These are phyloP conservation scores for Colletotrichum coccodes DNA, from an alignment of 2,329 filamentous ascomycete genomes.

Conservation along the genomic window DNA sequence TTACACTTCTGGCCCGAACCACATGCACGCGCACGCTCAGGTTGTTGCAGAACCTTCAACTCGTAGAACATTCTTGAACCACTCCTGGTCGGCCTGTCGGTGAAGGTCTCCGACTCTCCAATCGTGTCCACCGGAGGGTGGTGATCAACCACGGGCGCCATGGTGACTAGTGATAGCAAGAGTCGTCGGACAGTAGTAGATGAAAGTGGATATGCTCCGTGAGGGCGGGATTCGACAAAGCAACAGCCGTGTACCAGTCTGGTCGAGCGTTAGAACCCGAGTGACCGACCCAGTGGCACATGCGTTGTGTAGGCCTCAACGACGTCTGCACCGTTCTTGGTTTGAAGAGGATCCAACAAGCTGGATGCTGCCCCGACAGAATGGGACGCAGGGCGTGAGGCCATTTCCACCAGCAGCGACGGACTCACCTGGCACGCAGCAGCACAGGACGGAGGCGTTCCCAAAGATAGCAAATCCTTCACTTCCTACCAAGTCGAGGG, in stretches of 20 bases:
- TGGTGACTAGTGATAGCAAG: neutral
- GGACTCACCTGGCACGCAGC: neutral
- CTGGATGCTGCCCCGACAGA: neutral
- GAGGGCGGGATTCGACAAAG: neutral
- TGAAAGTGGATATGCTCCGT: neutral
- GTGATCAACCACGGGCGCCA: neutral
- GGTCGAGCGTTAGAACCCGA: neutral
- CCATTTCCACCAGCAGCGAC: neutral
- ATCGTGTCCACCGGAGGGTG: neutral
- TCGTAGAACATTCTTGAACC: constrained; percentile 84
- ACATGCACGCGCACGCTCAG: constrained; percentile 92
- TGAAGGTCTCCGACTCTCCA: neutral
- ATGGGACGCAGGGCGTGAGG: constrained; percentile 9
- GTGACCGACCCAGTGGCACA: neutral
- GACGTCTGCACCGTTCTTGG: neutral
- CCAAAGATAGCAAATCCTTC: neutral
- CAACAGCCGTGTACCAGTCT: constrained; percentile 3
- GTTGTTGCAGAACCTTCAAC: constrained; percentile 90
- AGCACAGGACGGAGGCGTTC: neutral
- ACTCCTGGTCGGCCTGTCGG: constrained; percentile 66
- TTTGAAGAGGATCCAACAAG: neutral
- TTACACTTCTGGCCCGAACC: constrained; percentile 95
- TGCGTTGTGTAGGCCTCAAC: neutral
- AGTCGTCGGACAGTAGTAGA: neutral
- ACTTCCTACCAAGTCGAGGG: neutral